Base-by-base conservation (phyloP, 2,329 filamentous ascomycete species). In the Paramyrothecium roridum region DNA sequence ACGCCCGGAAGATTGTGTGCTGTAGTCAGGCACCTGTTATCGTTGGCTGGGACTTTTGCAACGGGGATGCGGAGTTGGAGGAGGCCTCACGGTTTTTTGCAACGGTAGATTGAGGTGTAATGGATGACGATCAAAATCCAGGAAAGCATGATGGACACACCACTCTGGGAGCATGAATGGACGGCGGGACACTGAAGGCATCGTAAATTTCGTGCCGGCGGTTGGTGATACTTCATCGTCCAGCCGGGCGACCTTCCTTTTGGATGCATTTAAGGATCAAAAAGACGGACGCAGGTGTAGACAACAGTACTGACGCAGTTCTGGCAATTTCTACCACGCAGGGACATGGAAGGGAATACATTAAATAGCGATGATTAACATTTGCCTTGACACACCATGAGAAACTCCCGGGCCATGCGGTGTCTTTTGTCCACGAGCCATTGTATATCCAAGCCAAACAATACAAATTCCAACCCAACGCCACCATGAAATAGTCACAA, bases 21-120 rank as follows among this genome's bases (percentile, higher is more conserved):
- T 97, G 93, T 69, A 95, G 90, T 60, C 93, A 98, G 70, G 91
- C 95, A 55, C 87, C 87, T 43, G 86, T 89, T 17, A 98, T 99
- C 66, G 91, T 98, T 1, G 95, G 93, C 0, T 99, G 95, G 95
- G 95, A 99, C 71, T 99, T 98, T 79, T 95, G 92, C 56, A 91
- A 92, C 62, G 88, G 85, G 4, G 93, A 99, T 61, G 73, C 82
- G 54, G 89, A 96, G 63, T 82, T 97, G 53, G 84, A 91, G 54
- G 87, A 90, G 67, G 90, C 88, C 8, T 85, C 86, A 60, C 82
- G 83, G 37, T 96, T 96, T 67, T 96, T 96, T 69, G 86, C 80
- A 53, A 80, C 82, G 2, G 76, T 87, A 46, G 81, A 74, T 54
- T 74, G 61, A 62, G 48, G 13, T 23, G 33, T 8, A 11, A 50